Evolutionary conservation across 148 eudicot genomes (phyloP).

Genomic region (Fallopia convolvulus): DNA sequence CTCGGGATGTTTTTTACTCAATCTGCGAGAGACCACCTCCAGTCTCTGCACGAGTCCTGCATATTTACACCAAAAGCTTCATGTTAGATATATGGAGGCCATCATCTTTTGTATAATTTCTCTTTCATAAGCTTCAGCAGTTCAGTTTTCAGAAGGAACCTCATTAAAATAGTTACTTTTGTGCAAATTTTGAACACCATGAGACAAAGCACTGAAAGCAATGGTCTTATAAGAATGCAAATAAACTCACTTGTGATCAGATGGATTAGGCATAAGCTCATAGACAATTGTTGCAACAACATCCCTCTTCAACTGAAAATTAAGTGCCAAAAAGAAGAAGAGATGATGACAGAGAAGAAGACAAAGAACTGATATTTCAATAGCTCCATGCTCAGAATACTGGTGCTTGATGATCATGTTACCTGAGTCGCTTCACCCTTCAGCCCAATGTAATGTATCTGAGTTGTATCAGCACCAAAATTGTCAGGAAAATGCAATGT

Average conservation of each 20-base stretch:
- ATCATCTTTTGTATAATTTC: not conserved
- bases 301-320: conserved; percentile 85
- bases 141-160: not conserved
- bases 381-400: not conserved
- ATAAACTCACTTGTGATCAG: conserved; percentile 91
- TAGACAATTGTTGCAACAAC: conserved; percentile 89
- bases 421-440: conserved; percentile 99
- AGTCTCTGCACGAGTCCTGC: conserved; percentile 52
- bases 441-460: conserved; percentile 90
- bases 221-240: conserved; percentile 1
- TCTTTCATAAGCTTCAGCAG: not conserved
- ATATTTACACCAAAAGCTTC: not conserved
- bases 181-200: not conserved
- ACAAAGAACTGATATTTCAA: not conserved
- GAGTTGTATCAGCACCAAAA: conserved; percentile 85
- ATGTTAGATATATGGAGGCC: not conserved
- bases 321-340: not conserved
- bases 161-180: not conserved
- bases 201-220: not conserved
- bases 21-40: conserved; percentile 64
- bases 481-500: conserved; percentile 92
- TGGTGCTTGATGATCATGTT: conserved; percentile 3
- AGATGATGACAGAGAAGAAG: not conserved
- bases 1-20: conserved; percentile 25
- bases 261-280: conserved; percentile 93